Evolutionary conservation across 2,329 filamentous ascomycete genomes (phyloP), one percentile per base, ranked within the genome.

Genomic region (Exophiala dermatitidis): DNA sequence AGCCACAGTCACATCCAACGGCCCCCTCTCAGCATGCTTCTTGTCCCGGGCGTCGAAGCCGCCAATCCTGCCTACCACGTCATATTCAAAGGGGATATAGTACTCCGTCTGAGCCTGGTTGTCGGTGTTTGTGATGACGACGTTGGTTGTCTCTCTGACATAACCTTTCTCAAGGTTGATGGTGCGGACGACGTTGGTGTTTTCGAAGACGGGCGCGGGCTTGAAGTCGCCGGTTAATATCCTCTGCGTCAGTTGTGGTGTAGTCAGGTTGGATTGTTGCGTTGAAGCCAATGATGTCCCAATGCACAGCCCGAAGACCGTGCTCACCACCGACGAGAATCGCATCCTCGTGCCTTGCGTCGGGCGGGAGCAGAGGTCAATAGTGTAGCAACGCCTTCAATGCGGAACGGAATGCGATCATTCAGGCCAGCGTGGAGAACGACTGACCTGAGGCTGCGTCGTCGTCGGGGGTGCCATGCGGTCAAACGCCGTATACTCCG

Each of bases 111-210:
- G 90, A 12, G 90, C 80, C 61, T 84, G 75, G 57, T 80, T 78
- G 66, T 85, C 88, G 62, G 87, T 77, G 70, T 98, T 98, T 75
- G 96, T 86, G 59, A 98, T 82, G 48, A 95, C 78, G n/a, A 95
- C 85, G 72, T 97, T 96, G 77, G 96, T 82, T 9, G 84, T 86
- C 72, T 97, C 91, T 67, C 90, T 85, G 51, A 84, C 83, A 66
- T 93, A 97, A 62, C 83, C 87, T 77, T 96, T 97, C 72, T 97
- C 91, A 54, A 96, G 73, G 62, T 95, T 95, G 67, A 94, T 85
- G 60, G 86, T 84, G 65, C 93, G 87, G 48, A 97, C 86, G 31
- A 97, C 73, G 69, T 98, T 97, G 71, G 79, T 80, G 72, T 98
- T 96, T 74, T 90, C 89, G 76, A 95, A 98, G 62, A 90, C 87